Evolutionary conservation across 176 grass and related monocot species (phyloP).

Genomic region (Avena insularis): DNA sequence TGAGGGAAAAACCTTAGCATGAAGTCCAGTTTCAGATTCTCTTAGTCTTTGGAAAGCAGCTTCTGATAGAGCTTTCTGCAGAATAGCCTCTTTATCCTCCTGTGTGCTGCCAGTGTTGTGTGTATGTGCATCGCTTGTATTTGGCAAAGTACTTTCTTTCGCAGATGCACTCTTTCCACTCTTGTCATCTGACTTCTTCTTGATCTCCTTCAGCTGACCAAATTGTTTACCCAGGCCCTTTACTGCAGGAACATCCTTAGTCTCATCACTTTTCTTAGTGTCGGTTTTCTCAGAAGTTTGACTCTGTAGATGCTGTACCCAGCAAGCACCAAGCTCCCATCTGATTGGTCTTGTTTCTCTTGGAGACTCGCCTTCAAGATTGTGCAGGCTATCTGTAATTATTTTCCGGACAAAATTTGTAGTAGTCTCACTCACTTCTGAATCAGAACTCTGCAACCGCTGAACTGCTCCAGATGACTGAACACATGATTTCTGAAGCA

Average conservation of each 20-base stretch:
- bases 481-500: conserved; percentile 72
- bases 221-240: conserved; percentile 98
- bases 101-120: conserved; percentile 44
- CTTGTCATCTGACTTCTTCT: conserved; percentile 90
- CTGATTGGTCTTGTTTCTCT: conserved; percentile 72
- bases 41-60: conserved; percentile 73
- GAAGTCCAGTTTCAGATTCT: conserved; percentile 93
- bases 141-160: conserved; percentile 54
- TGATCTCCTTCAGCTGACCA: conserved; percentile 91
- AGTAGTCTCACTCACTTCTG: conserved; percentile 53
- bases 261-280: conserved; percentile 71
- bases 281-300: conserved; percentile 76
- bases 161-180: conserved; percentile 48
- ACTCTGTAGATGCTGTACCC: conserved; percentile 97
- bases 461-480: conserved; percentile 61
- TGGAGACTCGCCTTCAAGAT: conserved; percentile 71
- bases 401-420: conserved; percentile 65
- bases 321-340: conserved; percentile 99
- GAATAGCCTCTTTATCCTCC: conserved; percentile 65
- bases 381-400: conserved; percentile 75
- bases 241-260: conserved; percentile 76
- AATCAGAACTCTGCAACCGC: conserved; percentile 47
- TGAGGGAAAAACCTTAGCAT: conserved; percentile 74
- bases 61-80: conserved; percentile 77
- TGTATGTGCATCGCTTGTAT: conserved; percentile 47